A percentile compares a stretch with the other conserved stretches of the same genome.
These are phyloP conservation scores for Rhododendron kiyosumense DNA, from an alignment of 148 eudicot species.

Conservation along the genomic window DNA sequence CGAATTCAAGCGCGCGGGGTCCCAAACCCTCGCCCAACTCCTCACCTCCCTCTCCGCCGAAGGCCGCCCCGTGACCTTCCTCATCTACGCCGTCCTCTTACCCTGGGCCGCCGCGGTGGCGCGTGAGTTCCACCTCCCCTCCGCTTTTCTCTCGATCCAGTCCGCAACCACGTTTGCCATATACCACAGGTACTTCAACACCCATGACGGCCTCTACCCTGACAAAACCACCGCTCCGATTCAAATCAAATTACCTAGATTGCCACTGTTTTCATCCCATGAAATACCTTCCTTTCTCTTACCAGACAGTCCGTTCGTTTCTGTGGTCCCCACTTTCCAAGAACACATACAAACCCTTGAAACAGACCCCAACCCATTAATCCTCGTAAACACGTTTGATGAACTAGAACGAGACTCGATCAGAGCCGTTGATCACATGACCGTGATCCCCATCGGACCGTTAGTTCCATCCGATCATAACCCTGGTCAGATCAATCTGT, in stretches of 20 bases:
- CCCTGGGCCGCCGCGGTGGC: conserved; percentile 21
- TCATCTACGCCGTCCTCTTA: conserved; percentile 41
- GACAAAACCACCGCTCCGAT: conserved; percentile 21
- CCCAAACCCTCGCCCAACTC: neutral
- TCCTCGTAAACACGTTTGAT: conserved; percentile 59
- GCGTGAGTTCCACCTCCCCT: conserved; percentile 40
- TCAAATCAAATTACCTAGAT: conserved; percentile 36
- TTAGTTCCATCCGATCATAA: conserved; percentile 30
- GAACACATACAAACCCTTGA: conserved; percentile 38
- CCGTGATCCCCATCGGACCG: conserved; percentile 36
- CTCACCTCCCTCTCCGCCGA: neutral
- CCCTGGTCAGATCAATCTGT: neutral
- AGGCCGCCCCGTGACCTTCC: conserved; percentile 39
- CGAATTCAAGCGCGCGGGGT: conserved; percentile 24
- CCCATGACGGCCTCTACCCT: conserved; percentile 17
- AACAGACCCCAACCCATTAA: conserved; percentile 28
- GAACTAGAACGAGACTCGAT: conserved; percentile 45
- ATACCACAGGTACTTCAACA: conserved; percentile 50
- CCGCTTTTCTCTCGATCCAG: conserved; percentile 55
- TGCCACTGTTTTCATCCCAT: conserved; percentile 29
- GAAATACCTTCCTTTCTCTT: conserved; percentile 60
- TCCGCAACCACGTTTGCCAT: conserved; percentile 42
- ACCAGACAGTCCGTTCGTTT: conserved; percentile 22
- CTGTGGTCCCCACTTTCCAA: conserved; percentile 12
- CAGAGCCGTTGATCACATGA: conserved; percentile 25